A percentile compares a stretch with the other conserved stretches of the same genome.
Evolutionary conservation across 1,139 yeast species (phyloP).

Genomic region (Pichia sp.): DNA sequence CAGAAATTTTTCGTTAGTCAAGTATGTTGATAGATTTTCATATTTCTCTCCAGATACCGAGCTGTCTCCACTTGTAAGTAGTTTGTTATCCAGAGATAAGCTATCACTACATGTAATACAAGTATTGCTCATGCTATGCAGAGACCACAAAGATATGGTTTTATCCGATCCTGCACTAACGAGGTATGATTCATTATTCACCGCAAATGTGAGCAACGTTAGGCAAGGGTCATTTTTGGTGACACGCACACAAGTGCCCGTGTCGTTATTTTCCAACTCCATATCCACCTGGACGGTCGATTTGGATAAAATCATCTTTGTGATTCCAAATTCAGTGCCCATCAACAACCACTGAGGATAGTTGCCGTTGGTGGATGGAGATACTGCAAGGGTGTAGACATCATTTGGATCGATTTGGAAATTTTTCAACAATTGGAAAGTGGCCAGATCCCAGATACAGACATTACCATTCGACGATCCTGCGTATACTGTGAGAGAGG

Average conservation of each 20-base stretch:
- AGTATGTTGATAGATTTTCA: conserved; percentile 6
- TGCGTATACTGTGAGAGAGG: conserved; percentile 57
- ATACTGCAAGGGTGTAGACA: conserved; percentile 49
- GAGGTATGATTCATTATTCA: conserved; percentile 31
- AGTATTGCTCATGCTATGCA: conserved; percentile 28
- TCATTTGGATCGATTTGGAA: conserved; percentile 47
- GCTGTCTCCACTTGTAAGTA: background rate
- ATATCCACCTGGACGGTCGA: conserved; percentile 36
- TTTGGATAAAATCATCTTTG: conserved; percentile 46
- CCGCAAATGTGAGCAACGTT: conserved; percentile 26
- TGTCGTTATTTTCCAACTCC: conserved; percentile 25
- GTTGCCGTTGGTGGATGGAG: conserved; percentile 36
- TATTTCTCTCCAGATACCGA: background rate
- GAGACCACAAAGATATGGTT: conserved; percentile 57
- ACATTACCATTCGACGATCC: conserved; percentile 72
- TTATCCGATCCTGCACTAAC: conserved; percentile 60
- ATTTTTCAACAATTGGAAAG: conserved; percentile 65
- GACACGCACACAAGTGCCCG: conserved; percentile 10
- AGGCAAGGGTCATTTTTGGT: conserved; percentile 25
- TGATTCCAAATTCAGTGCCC: conserved; percentile 54
- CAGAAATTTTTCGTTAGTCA: conserved; percentile 56
- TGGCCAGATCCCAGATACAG: conserved; percentile 79
- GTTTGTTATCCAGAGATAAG: background rate
- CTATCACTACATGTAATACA: conserved; percentile 5
- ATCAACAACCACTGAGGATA: conserved; percentile 38